phyloP scores from a whole-genome alignment of 352 stramenopile species.

The Pythium grandisporangium region DNA sequence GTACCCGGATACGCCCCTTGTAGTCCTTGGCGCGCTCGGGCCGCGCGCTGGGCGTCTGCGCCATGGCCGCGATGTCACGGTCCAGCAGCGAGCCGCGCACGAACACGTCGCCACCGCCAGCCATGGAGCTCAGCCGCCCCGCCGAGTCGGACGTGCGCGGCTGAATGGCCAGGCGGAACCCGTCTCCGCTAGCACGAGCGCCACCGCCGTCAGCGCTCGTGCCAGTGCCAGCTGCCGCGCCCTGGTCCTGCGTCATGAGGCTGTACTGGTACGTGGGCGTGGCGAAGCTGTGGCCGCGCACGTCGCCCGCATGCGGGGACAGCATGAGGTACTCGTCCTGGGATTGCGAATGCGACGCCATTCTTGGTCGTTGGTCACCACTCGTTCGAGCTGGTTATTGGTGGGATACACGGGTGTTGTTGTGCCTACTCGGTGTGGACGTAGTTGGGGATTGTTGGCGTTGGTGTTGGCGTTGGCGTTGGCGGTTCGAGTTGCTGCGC shows the following conservation, averaged over 20 bases:
- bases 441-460: too few relatives aligned
- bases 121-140: slow-evolving; percentile 1
- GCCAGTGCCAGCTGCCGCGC: not conserved
- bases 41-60: slow-evolving; percentile 4
- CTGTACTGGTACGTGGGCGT: slow-evolving; percentile 11
- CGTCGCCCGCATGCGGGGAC: too few relatives aligned
- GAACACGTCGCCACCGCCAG: slow-evolving; percentile 15
- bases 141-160: slow-evolving; percentile 1
- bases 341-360: too few relatives aligned
- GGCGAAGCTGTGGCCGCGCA: too few relatives aligned
- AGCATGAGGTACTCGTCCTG: not conserved
- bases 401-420: too few relatives aligned
- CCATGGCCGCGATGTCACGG: slow-evolving; percentile 36
- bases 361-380: slow-evolving; percentile 2
- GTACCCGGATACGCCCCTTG: slow-evolving; percentile 45
- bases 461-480: too few relatives aligned
- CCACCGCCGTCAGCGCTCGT: not conserved
- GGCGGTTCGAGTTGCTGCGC: too few relatives aligned
- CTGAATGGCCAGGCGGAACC: slow-evolving; percentile 2
- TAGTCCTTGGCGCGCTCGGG: slow-evolving; percentile 17
- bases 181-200: not conserved
- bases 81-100: slow-evolving; percentile 32
- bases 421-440: too few relatives aligned
- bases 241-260: slow-evolving; percentile 5
- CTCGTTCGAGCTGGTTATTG: slow-evolving; percentile 2